Evolutionary conservation across 164 flowering plant species (phyloP), one percentile per base, ranked within the genome.

Genomic region (Tinospora cordifolia): DNA sequence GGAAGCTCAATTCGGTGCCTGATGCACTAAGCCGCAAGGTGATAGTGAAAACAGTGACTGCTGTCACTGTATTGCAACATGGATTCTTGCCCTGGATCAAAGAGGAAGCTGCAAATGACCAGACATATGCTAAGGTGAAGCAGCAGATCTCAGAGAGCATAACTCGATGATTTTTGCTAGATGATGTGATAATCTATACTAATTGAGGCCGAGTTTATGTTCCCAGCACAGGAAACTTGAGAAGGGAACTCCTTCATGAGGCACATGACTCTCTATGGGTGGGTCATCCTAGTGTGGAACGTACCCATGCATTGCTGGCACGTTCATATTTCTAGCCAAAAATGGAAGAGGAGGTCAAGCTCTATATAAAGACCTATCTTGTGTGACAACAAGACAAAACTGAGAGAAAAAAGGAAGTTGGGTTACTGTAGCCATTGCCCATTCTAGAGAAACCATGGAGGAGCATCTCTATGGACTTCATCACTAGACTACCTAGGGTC

Each of bases 1-100:
- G 72, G 0, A 17, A 13, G 2, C 44, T 66, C 0, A 69, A 75
- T 25, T 15, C 14, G 0, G 70, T 72, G 4, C 65, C 65, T 0
- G 74, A 75, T 72, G 80, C 75, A 0, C 21, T 72, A 6, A 72
- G 76, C 34, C 59, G 72, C 14, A 70, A 74, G 12, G 10, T n/a
- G 4, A 67, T 67, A 6, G 13, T 19, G 0, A 38, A 62, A 0
- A 15, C 44, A 5, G 51, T 74, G 0, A 66, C 57, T 3, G 63
- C 21, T 5, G 0, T 69, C 22, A 14, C 38, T n/a, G n/a, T n/a
- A n/a, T n/a, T n/a, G n/a, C n/a, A n/a, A n/a, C n/a, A n/a, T n/a
- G n/a, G n/a, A n/a, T n/a, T n/a, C n/a, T n/a, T n/a, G n/a, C n/a
- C n/a, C n/a, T n/a, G n/a, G n/a, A n/a, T 68, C 5, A 51, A 34